These are phyloP conservation scores for Caulochytrium protostelioides DNA, from an alignment of 371 early-diverging fungal genomes.

Conservation along the genomic window DNA sequence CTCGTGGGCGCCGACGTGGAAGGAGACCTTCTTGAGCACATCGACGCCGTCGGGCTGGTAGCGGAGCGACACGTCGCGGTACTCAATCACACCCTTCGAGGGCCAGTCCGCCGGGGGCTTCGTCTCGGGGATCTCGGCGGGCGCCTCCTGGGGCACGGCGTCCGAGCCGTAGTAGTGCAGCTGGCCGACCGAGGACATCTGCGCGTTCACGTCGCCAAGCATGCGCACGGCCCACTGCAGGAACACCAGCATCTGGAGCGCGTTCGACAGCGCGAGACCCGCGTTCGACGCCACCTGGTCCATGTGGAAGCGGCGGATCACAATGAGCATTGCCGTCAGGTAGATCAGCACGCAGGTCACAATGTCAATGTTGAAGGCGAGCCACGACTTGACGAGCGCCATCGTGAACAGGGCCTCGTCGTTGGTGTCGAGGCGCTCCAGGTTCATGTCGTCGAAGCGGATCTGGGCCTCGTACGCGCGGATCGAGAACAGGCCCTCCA, in stretches of 20 bases:
- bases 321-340: slow-evolving; percentile 2
- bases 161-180: slow-evolving; percentile 19
- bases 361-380: slow-evolving; percentile 11
- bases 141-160: slow-evolving; percentile 19
- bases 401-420: slow-evolving; percentile 28
- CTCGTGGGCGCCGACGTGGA: slow-evolving; percentile 28
- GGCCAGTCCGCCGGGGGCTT: slow-evolving; percentile 20
- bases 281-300: slow-evolving; percentile 9
- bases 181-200: slow-evolving; percentile 30
- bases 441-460: slow-evolving; percentile 24
- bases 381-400: slow-evolving; percentile 6
- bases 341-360: slow-evolving; percentile 9
- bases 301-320: slow-evolving; percentile 3
- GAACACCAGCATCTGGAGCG: slow-evolving; percentile 33
- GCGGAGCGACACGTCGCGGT: slow-evolving; percentile 28
- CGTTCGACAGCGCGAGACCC: slow-evolving; percentile 32
- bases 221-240: slow-evolving; percentile 26
- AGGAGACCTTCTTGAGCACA: slow-evolving; percentile 34
- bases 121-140: slow-evolving; percentile 14
- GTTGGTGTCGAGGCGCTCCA: slow-evolving; percentile 31
- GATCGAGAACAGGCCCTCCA: slow-evolving; percentile 37
- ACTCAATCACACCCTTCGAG: slow-evolving; percentile 23
- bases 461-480: slow-evolving; percentile 34
- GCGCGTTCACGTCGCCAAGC: slow-evolving; percentile 22
- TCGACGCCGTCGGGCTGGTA: slow-evolving; percentile 34